A percentile compares a stretch with the other conserved stretches of the same genome.
Evolutionary conservation across 352 stramenopile species (phyloP).

Genomic region (Phytophthora pseudosyringae): DNA sequence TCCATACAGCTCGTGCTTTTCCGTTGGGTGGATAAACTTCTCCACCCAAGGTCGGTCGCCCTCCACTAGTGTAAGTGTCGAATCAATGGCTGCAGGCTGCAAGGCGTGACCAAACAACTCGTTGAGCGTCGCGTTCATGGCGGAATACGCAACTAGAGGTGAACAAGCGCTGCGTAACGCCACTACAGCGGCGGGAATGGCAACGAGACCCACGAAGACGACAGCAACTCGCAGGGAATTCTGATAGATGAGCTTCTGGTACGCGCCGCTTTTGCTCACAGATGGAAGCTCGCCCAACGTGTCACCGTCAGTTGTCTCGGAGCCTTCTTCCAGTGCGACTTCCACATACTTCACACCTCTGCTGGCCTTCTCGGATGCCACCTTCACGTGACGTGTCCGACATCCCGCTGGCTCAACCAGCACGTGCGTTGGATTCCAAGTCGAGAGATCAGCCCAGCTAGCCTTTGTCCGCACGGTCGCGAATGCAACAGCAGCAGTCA

Average conservation of each 20-base stretch:
- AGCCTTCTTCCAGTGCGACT: neutral
- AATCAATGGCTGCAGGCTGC: conserved; percentile 7
- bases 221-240: neutral
- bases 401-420: neutral
- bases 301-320: neutral
- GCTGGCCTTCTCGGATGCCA: neutral
- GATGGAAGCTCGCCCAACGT: neutral
- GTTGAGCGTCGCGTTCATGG: conserved; percentile 19
- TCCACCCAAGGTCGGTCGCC: conserved; percentile 7
- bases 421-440: neutral
- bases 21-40: conserved; percentile 15
- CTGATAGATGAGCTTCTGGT: conserved; percentile 1
- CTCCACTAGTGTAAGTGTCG: neutral
- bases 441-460: neutral
- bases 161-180: conserved; percentile 12
- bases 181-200: conserved; percentile 5
- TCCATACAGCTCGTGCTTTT: conserved; percentile 18
- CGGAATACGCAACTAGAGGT: conserved; percentile 19
- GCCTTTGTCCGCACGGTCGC: neutral
- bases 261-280: neutral
- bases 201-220: conserved; percentile 5
- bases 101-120: conserved; percentile 20
- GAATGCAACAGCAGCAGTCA: neutral
- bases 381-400: neutral
- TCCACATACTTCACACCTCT: neutral